Percentiles rank a stretch among this genome's conserved stretches.
Evolutionary conservation across 768 basidiomycete genomes (phyloP).

Genomic region (Suillus plorans): DNA sequence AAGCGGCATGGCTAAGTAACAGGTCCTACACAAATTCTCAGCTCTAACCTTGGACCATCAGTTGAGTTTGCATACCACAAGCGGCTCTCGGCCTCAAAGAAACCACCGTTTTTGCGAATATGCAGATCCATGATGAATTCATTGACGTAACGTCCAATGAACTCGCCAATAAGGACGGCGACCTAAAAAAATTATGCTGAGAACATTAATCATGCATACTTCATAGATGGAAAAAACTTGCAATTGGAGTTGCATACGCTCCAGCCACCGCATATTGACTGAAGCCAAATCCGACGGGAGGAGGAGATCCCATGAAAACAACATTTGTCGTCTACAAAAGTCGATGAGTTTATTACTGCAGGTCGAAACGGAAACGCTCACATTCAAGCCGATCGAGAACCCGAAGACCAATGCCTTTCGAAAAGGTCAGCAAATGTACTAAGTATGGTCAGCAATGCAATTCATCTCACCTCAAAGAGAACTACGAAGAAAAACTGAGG

Average conservation of each 20-base stretch:
- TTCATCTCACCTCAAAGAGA: constrained; percentile 36
- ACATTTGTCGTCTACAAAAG: constrained; percentile 48
- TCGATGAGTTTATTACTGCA: neutral
- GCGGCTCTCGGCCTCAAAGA: constrained; percentile 53
- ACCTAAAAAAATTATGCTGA: constrained; percentile 28
- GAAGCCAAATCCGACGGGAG: constrained; percentile 49
- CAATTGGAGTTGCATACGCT: constrained; percentile 45
- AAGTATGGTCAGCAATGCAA: neutral
- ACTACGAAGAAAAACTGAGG: constrained; percentile 44
- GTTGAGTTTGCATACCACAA: constrained; percentile 32
- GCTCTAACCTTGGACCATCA: too few species aligned
- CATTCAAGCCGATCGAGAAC: constrained; percentile 48
- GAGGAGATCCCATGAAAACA: constrained; percentile 48
- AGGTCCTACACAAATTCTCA: constrained; percentile 25
- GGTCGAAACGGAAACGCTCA: constrained; percentile 15
- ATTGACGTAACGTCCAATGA: constrained; percentile 50
- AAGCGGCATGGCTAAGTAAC: constrained; percentile 41
- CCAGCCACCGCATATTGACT: constrained; percentile 41
- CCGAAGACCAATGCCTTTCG: constrained; percentile 45
- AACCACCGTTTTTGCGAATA: constrained; percentile 47
- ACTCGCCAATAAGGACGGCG: constrained; percentile 50
- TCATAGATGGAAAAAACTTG: constrained; percentile 15
- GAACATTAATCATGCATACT: neutral
- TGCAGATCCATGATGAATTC: constrained; percentile 47
- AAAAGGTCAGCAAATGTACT: neutral